These are phyloP conservation scores for Pichia norvegensis DNA, from an alignment of 1,139 yeast genomes.

Conservation along the genomic window DNA sequence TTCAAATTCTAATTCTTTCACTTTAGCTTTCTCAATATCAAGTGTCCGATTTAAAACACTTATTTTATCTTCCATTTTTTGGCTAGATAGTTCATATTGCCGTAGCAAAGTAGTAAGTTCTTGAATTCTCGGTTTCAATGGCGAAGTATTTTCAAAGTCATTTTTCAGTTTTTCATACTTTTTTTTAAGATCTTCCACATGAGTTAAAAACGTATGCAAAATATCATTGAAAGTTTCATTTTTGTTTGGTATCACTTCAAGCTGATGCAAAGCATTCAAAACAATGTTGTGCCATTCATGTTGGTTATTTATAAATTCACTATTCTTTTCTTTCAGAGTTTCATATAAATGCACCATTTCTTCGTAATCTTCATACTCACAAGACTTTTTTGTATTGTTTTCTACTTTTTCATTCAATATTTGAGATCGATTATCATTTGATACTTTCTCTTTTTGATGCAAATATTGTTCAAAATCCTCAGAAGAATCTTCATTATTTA, in stretches of 20 bases:
- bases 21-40: not conserved
- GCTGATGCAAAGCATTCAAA: not conserved
- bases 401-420: not conserved
- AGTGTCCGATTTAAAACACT: not conserved
- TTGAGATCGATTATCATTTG: conserved; percentile 4
- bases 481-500: conserved; percentile 5
- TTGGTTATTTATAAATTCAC: conserved; percentile 19
- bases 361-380: conserved; percentile 15
- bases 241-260: not conserved
- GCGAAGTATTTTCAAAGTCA: not conserved
- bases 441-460: conserved; percentile 3
- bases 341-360: conserved; percentile 16
- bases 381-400: not conserved
- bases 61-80: not conserved
- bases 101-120: not conserved
- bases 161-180: not conserved
- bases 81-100: not conserved
- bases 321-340: conserved; percentile 22
- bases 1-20: not conserved
- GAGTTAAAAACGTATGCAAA: not conserved
- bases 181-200: not conserved
- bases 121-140: too few relatives aligned
- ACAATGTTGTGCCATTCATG: conserved; percentile 23
- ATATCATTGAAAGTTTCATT: conserved; percentile 3
- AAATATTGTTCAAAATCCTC: conserved; percentile 9